phyloP scores from a whole-genome alignment of 1,284 basidiomycete species.

The Earliella scabrosa region DNA sequence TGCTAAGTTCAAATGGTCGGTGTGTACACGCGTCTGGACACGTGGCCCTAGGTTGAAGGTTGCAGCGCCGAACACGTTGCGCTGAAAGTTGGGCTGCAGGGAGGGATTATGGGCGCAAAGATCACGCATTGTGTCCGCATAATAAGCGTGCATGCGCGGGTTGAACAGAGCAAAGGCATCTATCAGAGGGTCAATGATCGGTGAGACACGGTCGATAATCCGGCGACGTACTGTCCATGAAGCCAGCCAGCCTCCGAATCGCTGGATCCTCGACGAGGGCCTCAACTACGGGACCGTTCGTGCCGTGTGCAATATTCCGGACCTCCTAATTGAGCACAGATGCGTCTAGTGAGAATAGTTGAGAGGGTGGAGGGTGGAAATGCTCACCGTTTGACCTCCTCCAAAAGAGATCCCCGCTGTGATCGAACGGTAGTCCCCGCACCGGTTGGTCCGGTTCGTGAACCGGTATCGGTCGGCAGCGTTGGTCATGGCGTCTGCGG shows the following conservation, averaged over 20 bases:
- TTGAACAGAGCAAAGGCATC: conserved; percentile 8
- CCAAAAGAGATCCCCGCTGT: conserved; percentile 19
- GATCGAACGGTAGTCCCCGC: conserved; percentile 10
- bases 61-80: conserved; percentile 10
- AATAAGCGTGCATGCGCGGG: conserved; percentile 12
- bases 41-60: conserved; percentile 30
- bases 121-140: neutral
- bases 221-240: neutral
- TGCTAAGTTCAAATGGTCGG: conserved; percentile 26
- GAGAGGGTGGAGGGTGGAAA: neutral
- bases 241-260: neutral
- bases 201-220: too few species aligned
- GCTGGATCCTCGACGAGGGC: neutral
- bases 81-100: neutral
- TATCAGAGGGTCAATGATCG: neutral
- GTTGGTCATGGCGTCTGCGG: too few species aligned
- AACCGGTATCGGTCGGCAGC: too few species aligned
- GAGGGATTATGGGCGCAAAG: neutral
- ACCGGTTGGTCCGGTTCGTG: neutral
- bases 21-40: conserved; percentile 13
- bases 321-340: neutral
- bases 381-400: conserved; percentile 16
- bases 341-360: neutral
- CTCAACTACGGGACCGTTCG: neutral
- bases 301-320: neutral